Evolutionary conservation across 106 monocot genomes (phyloP).

Genomic region (Phalaenopsis aphrodite): DNA sequence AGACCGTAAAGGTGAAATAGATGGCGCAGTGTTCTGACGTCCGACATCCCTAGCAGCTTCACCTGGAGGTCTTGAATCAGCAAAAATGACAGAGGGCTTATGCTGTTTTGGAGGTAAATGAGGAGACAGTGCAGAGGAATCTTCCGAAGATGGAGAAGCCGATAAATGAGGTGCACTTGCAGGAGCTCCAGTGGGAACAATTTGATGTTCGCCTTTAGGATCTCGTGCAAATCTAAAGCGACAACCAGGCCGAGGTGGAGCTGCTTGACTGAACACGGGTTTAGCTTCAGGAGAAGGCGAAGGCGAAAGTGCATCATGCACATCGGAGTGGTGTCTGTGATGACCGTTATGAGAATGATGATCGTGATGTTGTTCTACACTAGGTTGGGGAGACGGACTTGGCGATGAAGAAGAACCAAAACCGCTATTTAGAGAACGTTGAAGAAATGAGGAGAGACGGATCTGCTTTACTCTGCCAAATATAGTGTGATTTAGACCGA

Average conservation of each 20-base stretch:
- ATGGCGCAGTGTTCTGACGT: slow-evolving; percentile 16
- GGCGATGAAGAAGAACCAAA: slow-evolving; percentile 25
- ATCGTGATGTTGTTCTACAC: slow-evolving; percentile 13
- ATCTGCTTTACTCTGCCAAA: slow-evolving; percentile 98
- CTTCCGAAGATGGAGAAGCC: slow-evolving; percentile 16
- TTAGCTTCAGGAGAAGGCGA: slow-evolving; percentile 9
- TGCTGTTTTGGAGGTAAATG: slow-evolving; percentile 7
- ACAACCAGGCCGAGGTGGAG: slow-evolving; percentile 28
- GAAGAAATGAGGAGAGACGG: slow-evolving; percentile 71
- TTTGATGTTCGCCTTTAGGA: slow-evolving; percentile 15
- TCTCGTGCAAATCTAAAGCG: slow-evolving; percentile 17
- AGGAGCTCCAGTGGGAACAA: slow-evolving; percentile 22
- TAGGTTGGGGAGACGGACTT: slow-evolving; percentile 54
- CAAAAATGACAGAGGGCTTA: slow-evolving; percentile 44
- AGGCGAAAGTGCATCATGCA: slow-evolving; percentile 37
- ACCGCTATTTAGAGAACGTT: slow-evolving; percentile 58
- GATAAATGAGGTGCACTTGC: neutral
- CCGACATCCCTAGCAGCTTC: slow-evolving; percentile 21
- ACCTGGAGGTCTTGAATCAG: slow-evolving; percentile 61
- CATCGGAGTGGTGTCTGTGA: slow-evolving; percentile 15
- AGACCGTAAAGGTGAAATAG: slow-evolving; percentile 33
- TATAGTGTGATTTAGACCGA: slow-evolving; percentile 87
- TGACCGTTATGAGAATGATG: slow-evolving; percentile 56
- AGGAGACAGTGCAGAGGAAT: slow-evolving; percentile 25
- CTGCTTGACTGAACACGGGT: neutral